Percentiles rank a stretch among this genome's conserved stretches.
These are phyloP conservation scores for Arthrobotrys iridis DNA, from an alignment of 2,329 filamentous ascomycete genomes.

Conservation along the genomic window DNA sequence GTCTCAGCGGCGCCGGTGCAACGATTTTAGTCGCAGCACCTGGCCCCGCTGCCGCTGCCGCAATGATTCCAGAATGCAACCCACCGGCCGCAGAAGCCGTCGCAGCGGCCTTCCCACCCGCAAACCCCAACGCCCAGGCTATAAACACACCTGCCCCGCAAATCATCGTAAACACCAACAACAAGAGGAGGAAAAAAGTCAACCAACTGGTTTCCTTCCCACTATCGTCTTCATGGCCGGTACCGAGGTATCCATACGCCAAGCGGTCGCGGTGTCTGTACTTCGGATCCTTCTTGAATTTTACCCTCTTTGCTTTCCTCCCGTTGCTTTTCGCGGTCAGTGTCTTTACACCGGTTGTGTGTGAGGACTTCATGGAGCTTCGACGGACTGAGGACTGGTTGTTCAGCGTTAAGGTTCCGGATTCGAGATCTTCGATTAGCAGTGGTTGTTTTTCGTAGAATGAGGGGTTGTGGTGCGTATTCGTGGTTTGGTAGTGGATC, in stretches of 20 bases:
- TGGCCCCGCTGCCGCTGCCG: conserved; percentile 4
- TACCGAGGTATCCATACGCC: conserved; percentile 35
- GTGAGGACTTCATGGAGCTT: background rate
- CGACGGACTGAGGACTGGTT: too few species aligned
- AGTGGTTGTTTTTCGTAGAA: conserved; percentile 32
- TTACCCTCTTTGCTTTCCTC: conserved; percentile 25
- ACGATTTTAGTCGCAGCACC: background rate
- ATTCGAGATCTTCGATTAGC: conserved; percentile 25
- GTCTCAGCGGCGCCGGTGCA: background rate
- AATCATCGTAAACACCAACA: conserved; percentile 38
- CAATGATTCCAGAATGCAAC: conserved; percentile 1
- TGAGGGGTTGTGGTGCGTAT: background rate
- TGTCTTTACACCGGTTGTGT: background rate
- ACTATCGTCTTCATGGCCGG: conserved; percentile 19
- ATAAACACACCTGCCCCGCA: conserved; percentile 47
- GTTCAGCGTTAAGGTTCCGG: background rate
- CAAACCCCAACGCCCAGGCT: conserved; percentile 49
- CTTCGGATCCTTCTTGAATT: conserved; percentile 42
- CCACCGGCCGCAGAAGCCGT: background rate
- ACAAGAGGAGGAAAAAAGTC: conserved; percentile 34
- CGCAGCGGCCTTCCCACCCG: conserved; percentile 20
- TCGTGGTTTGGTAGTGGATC: conserved; percentile 30
- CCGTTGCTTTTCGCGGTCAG: conserved; percentile 5
- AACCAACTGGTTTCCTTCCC: conserved; percentile 41
- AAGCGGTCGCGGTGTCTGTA: conserved; percentile 29